Evolutionary conservation across 345 rosid species (phyloP).

Genomic region (Psidium guajava): DNA sequence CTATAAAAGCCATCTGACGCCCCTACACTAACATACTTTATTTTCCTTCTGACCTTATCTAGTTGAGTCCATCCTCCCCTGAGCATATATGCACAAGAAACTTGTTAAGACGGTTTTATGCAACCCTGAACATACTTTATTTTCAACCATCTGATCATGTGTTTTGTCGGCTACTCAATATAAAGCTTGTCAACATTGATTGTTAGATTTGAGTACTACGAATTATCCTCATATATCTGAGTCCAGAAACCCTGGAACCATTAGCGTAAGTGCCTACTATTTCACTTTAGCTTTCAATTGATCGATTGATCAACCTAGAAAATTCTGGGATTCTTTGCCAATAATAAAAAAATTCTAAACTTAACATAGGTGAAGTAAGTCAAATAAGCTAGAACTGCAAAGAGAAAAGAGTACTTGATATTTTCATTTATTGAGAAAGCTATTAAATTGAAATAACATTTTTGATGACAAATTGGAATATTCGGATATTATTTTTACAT

Average conservation of each 20-base stretch:
- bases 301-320: not conserved
- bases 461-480: not conserved
- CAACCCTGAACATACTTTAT: too few species aligned
- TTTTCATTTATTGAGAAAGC: not conserved
- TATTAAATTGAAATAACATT: not conserved
- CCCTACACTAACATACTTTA: not conserved
- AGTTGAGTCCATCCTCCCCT: not conserved
- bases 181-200: not conserved
- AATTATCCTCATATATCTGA: not conserved
- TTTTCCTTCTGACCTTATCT: not conserved
- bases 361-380: not conserved
- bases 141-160: not conserved
- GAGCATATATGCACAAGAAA: not conserved
- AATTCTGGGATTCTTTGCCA: not conserved
- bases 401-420: not conserved
- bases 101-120: too few species aligned
- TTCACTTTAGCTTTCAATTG: not conserved
- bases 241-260: rapidly evolving
- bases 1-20: too few species aligned
- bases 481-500: too few species aligned
- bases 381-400: not conserved
- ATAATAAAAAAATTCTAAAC: not conserved
- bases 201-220: rapidly evolving
- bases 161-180: not conserved
- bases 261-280: not conserved